Evolutionary conservation across 2,329 filamentous ascomycete species (phyloP), one percentile per base, ranked within the genome.

Genomic region (Pseudophaeomoniella oleicola): DNA sequence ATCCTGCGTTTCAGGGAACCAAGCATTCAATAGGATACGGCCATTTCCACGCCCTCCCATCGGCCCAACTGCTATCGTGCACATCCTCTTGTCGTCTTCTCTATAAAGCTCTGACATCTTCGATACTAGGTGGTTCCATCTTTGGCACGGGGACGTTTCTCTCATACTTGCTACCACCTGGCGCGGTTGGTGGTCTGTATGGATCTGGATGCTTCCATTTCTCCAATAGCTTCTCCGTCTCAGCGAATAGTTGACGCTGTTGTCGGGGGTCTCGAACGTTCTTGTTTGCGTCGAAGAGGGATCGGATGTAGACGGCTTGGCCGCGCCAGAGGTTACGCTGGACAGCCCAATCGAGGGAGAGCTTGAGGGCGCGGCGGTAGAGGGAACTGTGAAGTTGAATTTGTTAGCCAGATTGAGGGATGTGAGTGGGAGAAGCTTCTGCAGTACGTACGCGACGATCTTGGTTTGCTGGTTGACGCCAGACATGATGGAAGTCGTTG

Each of bases 201-300:
- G 90, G 87, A 58, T 98, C 90, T 3, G 90, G 90, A 55, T 98
- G 90, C 65, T 96, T 96, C 88, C 88, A 98, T 59, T 79, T 82
- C 52, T 90, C 76, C 44, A 98, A 66, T 40, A 94, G 57, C 48
- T 80, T 80, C 60, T 96, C 87, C 3, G 90, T 88, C 63, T 94
- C 86, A 43, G 77, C 74, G 46, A 96, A 71, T 40, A 98, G 62
- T 35, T 75, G 76, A 63, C 79, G 78, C 63, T 88, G 81, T 62
- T 87, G 81, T 60, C 85, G 75, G 22, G 84, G 83, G 54, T 94
- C 84, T 39, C 72, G 75, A 42, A 96, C 68, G 55, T 85, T 68
- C 56, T 76, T 83, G 61, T 98, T 96, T 39, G 85, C 85, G 58
- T 98, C 90, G 56, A 87, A 98, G 11, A 96, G 71, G 27, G 81